These are phyloP conservation scores for Dryas integrifolia DNA, from an alignment of 331 rosid species.

Conservation along the genomic window DNA sequence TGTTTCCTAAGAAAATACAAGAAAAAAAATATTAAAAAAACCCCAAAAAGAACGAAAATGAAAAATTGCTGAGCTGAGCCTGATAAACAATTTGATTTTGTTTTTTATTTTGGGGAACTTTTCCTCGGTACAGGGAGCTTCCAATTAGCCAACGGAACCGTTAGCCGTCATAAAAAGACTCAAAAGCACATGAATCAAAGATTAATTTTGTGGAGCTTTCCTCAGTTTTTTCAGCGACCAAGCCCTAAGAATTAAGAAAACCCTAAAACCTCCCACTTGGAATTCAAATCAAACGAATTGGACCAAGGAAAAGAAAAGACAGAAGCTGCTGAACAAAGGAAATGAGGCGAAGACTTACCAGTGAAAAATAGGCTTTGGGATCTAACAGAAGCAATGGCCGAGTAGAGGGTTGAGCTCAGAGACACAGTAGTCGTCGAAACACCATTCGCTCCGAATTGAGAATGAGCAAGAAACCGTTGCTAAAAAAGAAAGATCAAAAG, in stretches of 20 bases:
- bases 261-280: conserved; percentile 3
- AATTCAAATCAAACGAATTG: conserved; percentile 6
- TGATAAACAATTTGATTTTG: neutral
- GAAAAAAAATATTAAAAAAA: neutral
- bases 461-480: neutral
- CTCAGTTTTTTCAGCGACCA: neutral
- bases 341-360: conserved; percentile 33
- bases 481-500: neutral
- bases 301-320: neutral
- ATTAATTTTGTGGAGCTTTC: neutral
- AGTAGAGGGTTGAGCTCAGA: conserved; percentile 22
- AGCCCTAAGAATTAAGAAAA: neutral
- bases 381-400: conserved; percentile 14
- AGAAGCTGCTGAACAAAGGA: neutral
- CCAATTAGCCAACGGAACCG: neutral
- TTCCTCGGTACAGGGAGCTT: neutral
- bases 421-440: neutral
- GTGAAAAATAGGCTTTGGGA: conserved; percentile 29
- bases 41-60: neutral
- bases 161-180: neutral
- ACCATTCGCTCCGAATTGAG: neutral
- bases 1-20: conserved; percentile 28
- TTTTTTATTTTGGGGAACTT: neutral
- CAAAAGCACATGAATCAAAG: neutral
- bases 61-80: neutral